Base-by-base conservation (phyloP, 352 stramenopile genomes). In the Phytopythium helicoides region DNA sequence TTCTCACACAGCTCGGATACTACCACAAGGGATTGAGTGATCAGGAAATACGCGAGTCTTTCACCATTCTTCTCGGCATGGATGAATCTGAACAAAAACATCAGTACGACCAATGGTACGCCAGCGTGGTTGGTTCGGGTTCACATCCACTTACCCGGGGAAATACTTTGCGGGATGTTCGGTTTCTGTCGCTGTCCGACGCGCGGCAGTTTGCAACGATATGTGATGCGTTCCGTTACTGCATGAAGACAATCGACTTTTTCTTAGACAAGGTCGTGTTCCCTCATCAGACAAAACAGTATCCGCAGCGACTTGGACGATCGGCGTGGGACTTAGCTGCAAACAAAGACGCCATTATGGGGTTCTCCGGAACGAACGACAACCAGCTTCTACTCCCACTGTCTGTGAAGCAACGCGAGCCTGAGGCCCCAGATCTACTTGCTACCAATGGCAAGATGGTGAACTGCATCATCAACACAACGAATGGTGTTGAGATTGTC, bases 351-450 rank as follows among this genome's bases (percentile, higher is more conserved):
- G 64, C 56, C 0, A 77, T 76, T 19, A 69, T 95, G 18, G 89
- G 89, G 2, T 96, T 97, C 51, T 96, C 86, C 0, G 90, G 87
- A 0, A 97, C 88, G 12, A 97, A 97, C 53, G 88, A 97, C 55
- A 96, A 89, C 26, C 83, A 95, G 14, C 66, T 66, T 0, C 44
- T 96, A 47, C 63, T 96, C 5, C 89, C 87, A 3, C 22, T 85
- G 0, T 76, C 87, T 16, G 77, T 96, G 21, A 49, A 41, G 0
- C 86, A 96, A 52, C 62, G 49, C 11, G 80, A 91, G 44, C 79
- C 85, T 3, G 37, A 71, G 5, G 76, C 85, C 6, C 49, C 65
- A 21, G 50, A 64, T 0, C 31, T 97, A 8, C 59, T 68, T 3
- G 80, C 60, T 1, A 96, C 88, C 1, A 94, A 97, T 59, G 88